Conservation (phyloP, 192 early-diverging fungal genomes). For the Phycomyces blakesleeanus region DNA sequence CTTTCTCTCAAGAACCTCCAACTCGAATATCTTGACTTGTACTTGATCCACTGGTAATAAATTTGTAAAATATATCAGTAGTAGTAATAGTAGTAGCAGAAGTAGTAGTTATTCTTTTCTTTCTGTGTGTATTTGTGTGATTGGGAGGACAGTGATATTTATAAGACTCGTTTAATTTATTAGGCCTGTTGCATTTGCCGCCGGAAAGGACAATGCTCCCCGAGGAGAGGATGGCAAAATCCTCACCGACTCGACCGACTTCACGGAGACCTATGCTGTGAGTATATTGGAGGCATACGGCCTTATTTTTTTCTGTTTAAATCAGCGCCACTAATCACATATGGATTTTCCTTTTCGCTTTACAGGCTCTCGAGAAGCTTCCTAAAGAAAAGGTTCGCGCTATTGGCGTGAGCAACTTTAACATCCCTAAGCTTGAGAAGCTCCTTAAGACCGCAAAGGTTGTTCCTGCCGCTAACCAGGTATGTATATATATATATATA, state of each 20-base stretch:
- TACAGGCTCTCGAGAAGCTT: constrained; percentile 30
- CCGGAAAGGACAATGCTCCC: constrained; percentile 12
- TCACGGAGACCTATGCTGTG: constrained; percentile 46
- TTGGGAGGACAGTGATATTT: background rate
- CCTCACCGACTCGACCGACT: constrained; percentile 33
- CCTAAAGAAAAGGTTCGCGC: constrained; percentile 42
- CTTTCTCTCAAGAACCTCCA: constrained; percentile 67
- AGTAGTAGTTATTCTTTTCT: no score
- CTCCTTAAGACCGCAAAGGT: constrained; percentile 17
- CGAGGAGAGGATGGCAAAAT: constrained; percentile 23
- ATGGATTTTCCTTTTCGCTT: background rate
- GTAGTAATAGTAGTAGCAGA: background rate
- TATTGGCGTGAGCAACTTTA: constrained; percentile 63
- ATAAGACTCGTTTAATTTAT: background rate
- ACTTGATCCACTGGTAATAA: constrained; percentile 48
- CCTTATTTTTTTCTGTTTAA: background rate
- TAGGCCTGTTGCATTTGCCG: constrained; percentile 27
- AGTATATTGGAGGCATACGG: background rate
- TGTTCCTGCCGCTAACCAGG: constrained; percentile 53
- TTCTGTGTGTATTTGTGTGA: no score
- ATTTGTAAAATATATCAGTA: background rate
- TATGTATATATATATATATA: constrained; percentile 1
- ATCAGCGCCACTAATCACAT: background rate
- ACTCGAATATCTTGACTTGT: constrained; percentile 77
- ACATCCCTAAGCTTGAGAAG: constrained; percentile 29